These are phyloP conservation scores for Apophysomyces variabilis DNA, from an alignment of 371 early-diverging fungal genomes.

Conservation along the genomic window DNA sequence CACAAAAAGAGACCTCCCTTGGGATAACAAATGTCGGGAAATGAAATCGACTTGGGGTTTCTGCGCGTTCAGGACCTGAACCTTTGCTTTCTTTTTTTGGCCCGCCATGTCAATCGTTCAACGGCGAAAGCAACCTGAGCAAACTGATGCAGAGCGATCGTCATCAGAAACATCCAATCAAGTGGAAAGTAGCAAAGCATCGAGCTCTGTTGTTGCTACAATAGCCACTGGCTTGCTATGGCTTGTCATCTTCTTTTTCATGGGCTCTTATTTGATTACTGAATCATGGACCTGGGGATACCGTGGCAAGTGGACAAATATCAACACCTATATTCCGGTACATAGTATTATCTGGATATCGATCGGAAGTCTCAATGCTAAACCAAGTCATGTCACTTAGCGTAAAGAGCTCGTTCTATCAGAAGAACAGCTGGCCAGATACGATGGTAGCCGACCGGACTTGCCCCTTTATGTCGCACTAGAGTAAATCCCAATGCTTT, in stretches of 20 bases:
- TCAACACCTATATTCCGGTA: constrained; percentile 76
- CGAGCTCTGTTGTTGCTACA: background rate
- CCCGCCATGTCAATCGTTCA: background rate
- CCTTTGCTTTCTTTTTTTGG: no score
- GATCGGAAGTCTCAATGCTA: background rate
- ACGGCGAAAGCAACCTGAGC: background rate
- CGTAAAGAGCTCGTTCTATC: constrained; percentile 67
- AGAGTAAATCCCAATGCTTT: constrained; percentile 56
- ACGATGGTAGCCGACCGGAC: constrained; percentile 79
- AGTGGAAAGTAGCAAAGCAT: background rate
- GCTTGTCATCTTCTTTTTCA: constrained; percentile 54
- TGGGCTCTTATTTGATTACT: constrained; percentile 74
- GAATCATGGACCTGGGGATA: constrained; percentile 83
- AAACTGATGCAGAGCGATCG: background rate
- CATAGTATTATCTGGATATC: constrained; percentile 5
- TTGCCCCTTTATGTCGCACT: constrained; percentile 90
- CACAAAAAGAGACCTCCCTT: no score
- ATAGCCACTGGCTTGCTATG: constrained; percentile 32
- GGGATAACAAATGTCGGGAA: no score
- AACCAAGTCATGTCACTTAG: constrained; percentile 20
- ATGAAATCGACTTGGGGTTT: no score
- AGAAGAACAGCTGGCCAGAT: constrained; percentile 73
- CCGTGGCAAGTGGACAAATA: constrained; percentile 75
- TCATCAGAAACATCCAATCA: background rate
- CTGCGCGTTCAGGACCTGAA: no score